Base-by-base conservation (phyloP, 805 yeast species). In the Vanderwaltozyma verrucispora region DNA sequence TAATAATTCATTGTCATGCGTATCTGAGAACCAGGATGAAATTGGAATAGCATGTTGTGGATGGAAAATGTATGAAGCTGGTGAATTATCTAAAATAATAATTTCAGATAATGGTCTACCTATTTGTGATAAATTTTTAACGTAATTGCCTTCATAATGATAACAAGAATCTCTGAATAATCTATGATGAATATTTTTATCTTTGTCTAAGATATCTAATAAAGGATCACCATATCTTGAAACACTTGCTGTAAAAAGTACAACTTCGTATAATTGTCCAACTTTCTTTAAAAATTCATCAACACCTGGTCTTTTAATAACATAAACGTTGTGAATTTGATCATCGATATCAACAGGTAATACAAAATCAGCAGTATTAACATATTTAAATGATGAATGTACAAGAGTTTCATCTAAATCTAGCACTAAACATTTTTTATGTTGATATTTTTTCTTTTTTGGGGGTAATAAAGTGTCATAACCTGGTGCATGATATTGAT, bases 11-110 rank as follows among this genome's bases (percentile, higher is more conserved):
- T 87, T 87, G 60, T 89, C 98, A 59, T 89, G 97, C 23, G 92
- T 77, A 63, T 89, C 98, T 48, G 95, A 82, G 67, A 89, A 89
- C 98, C 98, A 89, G 59, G 89, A 78, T 48, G 95, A 83, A 25
- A 89, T 83, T 16, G 98, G 98, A 20, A 92, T 81, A 8, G 96
- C 94, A 63, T 89, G 95, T 59, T 85, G 92, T 15, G 97, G 98
- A 56, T 89, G 96, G 68, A 89, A 83, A 40, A 88, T 77, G 60
- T 89, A 89, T 14, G 95, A 84, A 3, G 96, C 95, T 1, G 98
- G 97, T 4, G 96, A 86, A 62, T 89, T 89, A 65, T 89, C 98
- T 47, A 89, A 78, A 47, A 89, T 89, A 41, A 89, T 86, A 31
- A 80, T 65, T 47, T 86, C 94, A 39, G 71, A 63, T 44, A 89